These are phyloP conservation scores for Xanthoconium purpureum DNA, from an alignment of 768 basidiomycete genomes.

Conservation along the genomic window DNA sequence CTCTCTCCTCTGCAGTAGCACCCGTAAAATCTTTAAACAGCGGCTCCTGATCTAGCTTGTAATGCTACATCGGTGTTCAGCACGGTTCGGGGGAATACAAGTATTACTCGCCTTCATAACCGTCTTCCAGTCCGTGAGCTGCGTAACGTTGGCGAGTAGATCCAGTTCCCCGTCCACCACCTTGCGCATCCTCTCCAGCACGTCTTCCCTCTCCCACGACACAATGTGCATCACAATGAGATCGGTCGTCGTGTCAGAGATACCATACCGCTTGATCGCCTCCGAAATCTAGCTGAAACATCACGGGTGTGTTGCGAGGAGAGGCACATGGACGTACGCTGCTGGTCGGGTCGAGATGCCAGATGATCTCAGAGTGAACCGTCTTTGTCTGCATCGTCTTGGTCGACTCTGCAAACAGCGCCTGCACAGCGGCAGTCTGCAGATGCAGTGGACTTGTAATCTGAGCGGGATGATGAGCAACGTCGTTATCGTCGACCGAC, in stretches of 20 bases:
- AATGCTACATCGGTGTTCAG: constrained; percentile 41
- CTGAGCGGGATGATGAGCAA: constrained; percentile 40
- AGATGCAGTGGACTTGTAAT: constrained; percentile 79
- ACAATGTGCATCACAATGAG: constrained; percentile 73
- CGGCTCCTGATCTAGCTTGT: constrained; percentile 63
- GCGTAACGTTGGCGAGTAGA: constrained; percentile 41
- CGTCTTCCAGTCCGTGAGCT: constrained; percentile 65
- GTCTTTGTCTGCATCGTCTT: constrained; percentile 74
- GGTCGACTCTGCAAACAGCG: constrained; percentile 65
- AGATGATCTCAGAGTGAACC: constrained; percentile 89
- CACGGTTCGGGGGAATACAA: too few relatives aligned
- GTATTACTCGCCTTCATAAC: constrained; percentile 66
- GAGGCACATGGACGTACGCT: constrained; percentile 50
- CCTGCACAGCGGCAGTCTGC: constrained; percentile 80
- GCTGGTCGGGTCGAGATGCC: constrained; percentile 79
- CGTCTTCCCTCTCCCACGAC: constrained; percentile 37
- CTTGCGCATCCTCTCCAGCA: constrained; percentile 51
- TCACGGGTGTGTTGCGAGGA: not conserved
- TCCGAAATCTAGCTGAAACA: constrained; percentile 68
- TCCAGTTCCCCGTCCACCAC: constrained; percentile 59
- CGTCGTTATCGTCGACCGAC: not conserved
- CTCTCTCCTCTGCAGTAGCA: constrained; percentile 35
- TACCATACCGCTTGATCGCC: constrained; percentile 80
- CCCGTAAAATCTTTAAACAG: constrained; percentile 36
- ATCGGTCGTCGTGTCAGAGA: constrained; percentile 61